Conservation (phyloP, 2,329 filamentous ascomycete genomes). For the Fusarium torreyae region DNA sequence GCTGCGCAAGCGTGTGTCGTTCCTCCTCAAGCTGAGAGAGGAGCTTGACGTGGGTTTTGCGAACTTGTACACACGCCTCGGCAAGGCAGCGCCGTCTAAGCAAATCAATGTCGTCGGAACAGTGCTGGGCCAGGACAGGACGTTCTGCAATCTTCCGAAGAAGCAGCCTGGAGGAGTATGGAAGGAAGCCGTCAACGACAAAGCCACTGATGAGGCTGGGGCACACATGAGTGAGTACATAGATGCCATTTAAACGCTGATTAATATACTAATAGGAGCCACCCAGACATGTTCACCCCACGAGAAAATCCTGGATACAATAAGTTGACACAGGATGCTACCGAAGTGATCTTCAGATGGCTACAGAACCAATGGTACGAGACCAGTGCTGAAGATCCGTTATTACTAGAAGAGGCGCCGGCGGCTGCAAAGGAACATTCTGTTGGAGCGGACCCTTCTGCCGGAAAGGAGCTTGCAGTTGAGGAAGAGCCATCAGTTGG, state of each 20-base stretch:
- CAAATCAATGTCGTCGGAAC: slow-evolving; percentile 68
- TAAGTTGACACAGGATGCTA: slow-evolving; percentile 75
- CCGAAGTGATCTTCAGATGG: slow-evolving; percentile 77
- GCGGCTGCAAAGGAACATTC: neutral
- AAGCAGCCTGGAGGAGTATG: slow-evolving; percentile 70
- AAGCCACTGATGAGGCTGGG: slow-evolving; percentile 81
- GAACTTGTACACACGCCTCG: slow-evolving; percentile 90
- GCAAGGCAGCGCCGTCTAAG: slow-evolving; percentile 73
- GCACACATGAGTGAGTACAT: slow-evolving; percentile 79
- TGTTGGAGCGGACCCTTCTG: neutral
- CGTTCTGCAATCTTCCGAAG: slow-evolving; percentile 88
- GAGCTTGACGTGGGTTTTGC: slow-evolving; percentile 82
- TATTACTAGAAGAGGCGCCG: slow-evolving; percentile 41
- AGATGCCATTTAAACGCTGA: neutral
- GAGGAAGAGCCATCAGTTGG: slow-evolving; percentile 20
- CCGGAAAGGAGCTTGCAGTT: neutral
- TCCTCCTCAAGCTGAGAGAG: slow-evolving; percentile 74
- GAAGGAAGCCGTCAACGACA: slow-evolving; percentile 83
- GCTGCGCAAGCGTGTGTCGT: slow-evolving; percentile 79
- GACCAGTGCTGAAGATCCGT: slow-evolving; percentile 60
- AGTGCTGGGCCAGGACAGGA: slow-evolving; percentile 79
- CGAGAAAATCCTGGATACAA: slow-evolving; percentile 81
- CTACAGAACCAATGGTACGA: slow-evolving; percentile 77
- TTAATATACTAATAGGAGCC: slow-evolving; percentile 15
- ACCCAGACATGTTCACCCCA: slow-evolving; percentile 78